phyloP scores from a whole-genome alignment of 805 yeast species.

The Schwanniomyces occidentalis region DNA sequence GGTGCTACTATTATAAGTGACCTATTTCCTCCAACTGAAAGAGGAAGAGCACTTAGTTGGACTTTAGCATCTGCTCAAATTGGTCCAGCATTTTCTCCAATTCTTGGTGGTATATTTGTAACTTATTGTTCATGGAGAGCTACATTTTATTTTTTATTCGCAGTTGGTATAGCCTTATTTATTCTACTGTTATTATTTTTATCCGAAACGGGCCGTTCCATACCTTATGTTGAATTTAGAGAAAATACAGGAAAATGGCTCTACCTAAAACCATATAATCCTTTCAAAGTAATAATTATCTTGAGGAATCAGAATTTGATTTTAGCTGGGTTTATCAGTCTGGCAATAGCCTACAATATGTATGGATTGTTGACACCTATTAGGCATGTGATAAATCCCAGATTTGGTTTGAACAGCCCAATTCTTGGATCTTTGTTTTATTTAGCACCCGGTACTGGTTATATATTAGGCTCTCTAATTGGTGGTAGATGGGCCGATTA shows the following conservation, averaged over 20 bases:
- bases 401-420: slow-evolving; percentile 50
- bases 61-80: slow-evolving; percentile 51
- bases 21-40: slow-evolving; percentile 47
- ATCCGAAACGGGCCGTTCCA: slow-evolving; percentile 56
- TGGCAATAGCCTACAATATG: slow-evolving; percentile 49
- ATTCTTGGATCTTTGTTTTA: slow-evolving; percentile 54
- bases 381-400: slow-evolving; percentile 54
- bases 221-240: slow-evolving; percentile 17
- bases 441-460: slow-evolving; percentile 57
- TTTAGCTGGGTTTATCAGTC: slow-evolving; percentile 44
- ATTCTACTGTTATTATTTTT: slow-evolving; percentile 38
- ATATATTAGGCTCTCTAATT: slow-evolving; percentile 46
- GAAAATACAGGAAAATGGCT: too few relatives aligned
- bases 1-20: slow-evolving; percentile 56
- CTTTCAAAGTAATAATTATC: slow-evolving; percentile 44
- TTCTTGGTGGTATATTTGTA: slow-evolving; percentile 53
- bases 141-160: slow-evolving; percentile 51
- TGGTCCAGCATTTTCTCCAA: slow-evolving; percentile 56
- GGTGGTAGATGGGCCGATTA: slow-evolving; percentile 58
- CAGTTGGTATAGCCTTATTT: slow-evolving; percentile 38
- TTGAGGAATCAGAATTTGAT: slow-evolving; percentile 44
- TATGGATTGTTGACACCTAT: slow-evolving; percentile 55
- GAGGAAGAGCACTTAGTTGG: slow-evolving; percentile 54
- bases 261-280: slow-evolving; percentile 39
- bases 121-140: slow-evolving; percentile 55